Evolutionary conservation across 352 stramenopile species (phyloP), one percentile per base, ranked within the genome.

Genomic region (Phytophthora sansomeana): DNA sequence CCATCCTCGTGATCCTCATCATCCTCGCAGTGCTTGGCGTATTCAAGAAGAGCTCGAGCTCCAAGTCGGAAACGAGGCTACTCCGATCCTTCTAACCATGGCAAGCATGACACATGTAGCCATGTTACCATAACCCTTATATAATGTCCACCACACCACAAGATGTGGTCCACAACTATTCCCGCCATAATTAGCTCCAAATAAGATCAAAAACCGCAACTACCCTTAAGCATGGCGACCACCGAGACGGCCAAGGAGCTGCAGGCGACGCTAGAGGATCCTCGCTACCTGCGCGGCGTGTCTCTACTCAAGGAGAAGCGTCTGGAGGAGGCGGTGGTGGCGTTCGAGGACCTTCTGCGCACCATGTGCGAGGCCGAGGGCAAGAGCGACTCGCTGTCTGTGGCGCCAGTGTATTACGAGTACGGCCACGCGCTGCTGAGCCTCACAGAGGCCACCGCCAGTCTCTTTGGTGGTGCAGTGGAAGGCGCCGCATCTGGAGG

Each of bases 341-440:
- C 78, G 32, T 91, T 90, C 49, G 85, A 83, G 36, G 87, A 96
- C 68, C 72, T 93, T 36, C 73, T 96, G 53, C 84, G 83, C 58
- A 92, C 81, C 36, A 85, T 93, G 82, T 94, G 84, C 56, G 87
- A 96, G 63, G 75, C 73, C 6, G 85, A 96, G 71, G 69, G 88
- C 44, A 78, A 92, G 44, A 63, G 72, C 21, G 87, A 96, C 53
- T 83, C 82, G 57, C 67, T 96, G 16, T 69, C 59, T 1, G 72
- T 90, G 2, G 84, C 84, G 13, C 84, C 84, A 3, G 80, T 92
- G 26, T 96, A 95, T 63, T 93, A 95, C 60, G 80, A 93, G 62
- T 95, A 96, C 56, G 88, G 88, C 39, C 83, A 96, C 65, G 78
- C 88, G 26, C 66, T 96, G 60, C 72, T 96, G 32, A 83, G 80